Evolutionary conservation across 202 grass and related monocot species (phyloP), one percentile per base, ranked within the genome.

Genomic region (Setaria italica): DNA sequence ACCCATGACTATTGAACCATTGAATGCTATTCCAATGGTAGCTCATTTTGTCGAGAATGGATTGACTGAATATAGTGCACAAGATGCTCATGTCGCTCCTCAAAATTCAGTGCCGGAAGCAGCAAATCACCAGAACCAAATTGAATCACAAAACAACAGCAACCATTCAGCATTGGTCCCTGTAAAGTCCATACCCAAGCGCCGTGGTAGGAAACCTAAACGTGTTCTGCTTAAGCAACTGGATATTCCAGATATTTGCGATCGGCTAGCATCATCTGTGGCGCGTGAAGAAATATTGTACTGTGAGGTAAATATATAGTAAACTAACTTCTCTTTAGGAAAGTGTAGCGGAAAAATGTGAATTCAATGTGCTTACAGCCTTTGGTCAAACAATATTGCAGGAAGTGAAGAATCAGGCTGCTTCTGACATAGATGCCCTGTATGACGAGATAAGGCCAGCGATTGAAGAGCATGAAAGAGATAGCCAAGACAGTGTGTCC

Each of bases 401-500:
- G 97, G 93, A 90, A 94, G 33, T 70, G 45, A 99, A 86, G 86
- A 92, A 96, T 51, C 86, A 90, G 21, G 90, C 93, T 30, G 50
- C 87, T 41, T 73, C 88, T 30, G 84, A 86, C 76, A 90, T 96
- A 2, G 89, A 92, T 63, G 77, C 80, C 55, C 73, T 99, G 85
- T 96, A 99, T 6, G 82, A 96, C 9, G 93, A 96, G 87, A 99
- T 99, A 87, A 96, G 91, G 77, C 97, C 97, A 2, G 91, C 90
- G 1, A 88, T 99, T 72, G 93, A 99, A 90, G 97, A 94, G 80
- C 97, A 94, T 29, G 92, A 96, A 80, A 92, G 90, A 84, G 96
- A 99, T 75, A 94, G 51, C 72, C 93, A 99, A 92, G 96, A 99
- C 51, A 99, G 80, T 41, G 96, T 99, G 34, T 82, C 96, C 17